Base-by-base conservation (phyloP, 108 stramenopile genomes). In the Cyclotella sp. region DNA sequence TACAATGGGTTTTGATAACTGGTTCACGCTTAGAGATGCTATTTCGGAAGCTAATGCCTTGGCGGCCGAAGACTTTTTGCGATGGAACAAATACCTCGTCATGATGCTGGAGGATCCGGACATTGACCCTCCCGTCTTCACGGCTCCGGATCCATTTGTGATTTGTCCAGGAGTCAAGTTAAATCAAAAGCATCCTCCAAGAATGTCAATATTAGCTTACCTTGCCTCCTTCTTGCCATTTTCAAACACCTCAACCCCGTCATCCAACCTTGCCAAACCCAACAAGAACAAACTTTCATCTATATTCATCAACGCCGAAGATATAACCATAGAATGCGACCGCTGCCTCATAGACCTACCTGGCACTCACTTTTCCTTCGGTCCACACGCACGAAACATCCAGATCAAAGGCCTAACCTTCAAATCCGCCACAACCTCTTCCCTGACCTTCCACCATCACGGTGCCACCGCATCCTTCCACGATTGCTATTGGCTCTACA, bases 271-370 rank as follows among this genome's bases (percentile, higher is more conserved):
- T 40, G 42, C 73, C 30, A 51, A 26, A 43, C 54, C 42, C 8
- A 63, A 60, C 22, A 60, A 63, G 52, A 63, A 68, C 66, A 68
- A 75, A 74, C 11, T 55, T 1, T 64, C 74, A 0, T 75, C 89
- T 10, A 88, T 93, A 18, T 91, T 85, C 77, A 84, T 95, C 59
- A 92, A 95, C 82, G 89, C 94, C 13, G 91, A 91, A 65, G 92
- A 95, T 55, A 72, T 93, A 28, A 77, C 83, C 26, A 84, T 95
- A 45, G 82, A 92, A 79, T 95, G 94, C 58, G 66, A 73, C 51
- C 72, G 51, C 27, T 95, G 92, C 64, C 70, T 70, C 51, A 61
- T 84, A 9, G 84, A 91, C 72, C 82, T 88, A 26, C 69, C 77
- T 1, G 90, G 89, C 1, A 91, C 91, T 0, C 94, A 95, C 58